A percentile compares a stretch with the other conserved stretches of the same genome.
Evolutionary conservation across 2,329 filamentous ascomycete species (phyloP).

Genomic region (Madurella fahalii): DNA sequence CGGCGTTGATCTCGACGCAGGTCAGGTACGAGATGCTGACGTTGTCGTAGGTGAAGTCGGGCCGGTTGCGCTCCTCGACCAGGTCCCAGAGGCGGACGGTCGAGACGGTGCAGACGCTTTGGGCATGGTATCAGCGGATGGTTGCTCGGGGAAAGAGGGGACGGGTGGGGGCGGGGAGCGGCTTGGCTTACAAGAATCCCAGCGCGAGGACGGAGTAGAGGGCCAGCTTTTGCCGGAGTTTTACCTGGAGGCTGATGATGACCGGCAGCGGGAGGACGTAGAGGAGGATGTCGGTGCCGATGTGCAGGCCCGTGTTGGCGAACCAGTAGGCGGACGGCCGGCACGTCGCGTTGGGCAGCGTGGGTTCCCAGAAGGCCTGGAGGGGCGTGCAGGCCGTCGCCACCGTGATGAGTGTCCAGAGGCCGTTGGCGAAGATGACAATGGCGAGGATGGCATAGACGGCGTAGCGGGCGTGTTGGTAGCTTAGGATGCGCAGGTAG

Average conservation of each 20-base stretch:
- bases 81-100: slow-evolving; percentile 31
- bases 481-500: slow-evolving; percentile 26
- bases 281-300: slow-evolving; percentile 23
- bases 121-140: too few relatives aligned
- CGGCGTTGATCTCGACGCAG: slow-evolving; percentile 33
- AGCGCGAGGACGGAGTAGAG: slow-evolving; percentile 20
- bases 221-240: slow-evolving; percentile 16
- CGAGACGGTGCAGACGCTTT: slow-evolving; percentile 31
- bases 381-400: slow-evolving; percentile 30
- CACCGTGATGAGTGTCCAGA: slow-evolving; percentile 26
- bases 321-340: slow-evolving; percentile 15
- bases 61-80: slow-evolving; percentile 18
- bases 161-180: too few relatives aligned
- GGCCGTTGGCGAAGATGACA: slow-evolving; percentile 26
- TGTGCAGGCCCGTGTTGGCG: slow-evolving; percentile 25
- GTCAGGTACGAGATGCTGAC: slow-evolving; percentile 32
- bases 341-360: slow-evolving; percentile 23
- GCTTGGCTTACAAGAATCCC: slow-evolving; percentile 9
- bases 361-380: slow-evolving; percentile 26
- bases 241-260: slow-evolving; percentile 16
- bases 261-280: slow-evolving; percentile 23
- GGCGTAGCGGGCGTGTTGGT: slow-evolving; percentile 28
- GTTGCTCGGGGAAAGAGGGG: too few relatives aligned
- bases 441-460: slow-evolving; percentile 22
- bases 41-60: slow-evolving; percentile 30